These are phyloP conservation scores for Pseudocohnilembus persalinus DNA, from an alignment of 169 alveolate genomes.

Conservation along the genomic window DNA sequence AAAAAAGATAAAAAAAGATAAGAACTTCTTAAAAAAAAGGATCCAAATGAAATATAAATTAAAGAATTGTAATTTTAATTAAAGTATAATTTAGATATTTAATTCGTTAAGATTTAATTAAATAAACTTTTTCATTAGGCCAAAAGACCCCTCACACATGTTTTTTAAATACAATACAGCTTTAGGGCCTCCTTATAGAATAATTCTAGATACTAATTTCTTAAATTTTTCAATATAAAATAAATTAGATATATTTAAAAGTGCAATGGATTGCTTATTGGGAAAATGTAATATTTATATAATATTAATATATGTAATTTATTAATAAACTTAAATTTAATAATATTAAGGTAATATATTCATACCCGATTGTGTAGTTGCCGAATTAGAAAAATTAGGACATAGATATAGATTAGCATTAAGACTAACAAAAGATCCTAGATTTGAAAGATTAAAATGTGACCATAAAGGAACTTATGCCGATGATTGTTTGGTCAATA, in stretches of 20 bases:
- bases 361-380: conserved; percentile 98
- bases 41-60: conserved; percentile 40
- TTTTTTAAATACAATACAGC: conserved; percentile 91
- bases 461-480: conserved; percentile 99
- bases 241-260: conserved; percentile 95
- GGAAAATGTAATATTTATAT: conserved; percentile 90
- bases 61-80: conserved; percentile 55
- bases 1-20: conserved; percentile 44
- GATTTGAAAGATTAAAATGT: conserved; percentile 95
- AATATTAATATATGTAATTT: neutral
- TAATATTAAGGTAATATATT: conserved; percentile 83
- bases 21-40: conserved; percentile 15
- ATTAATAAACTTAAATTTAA: neutral
- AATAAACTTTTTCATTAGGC: conserved; percentile 27
- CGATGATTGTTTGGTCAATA: conserved; percentile 98
- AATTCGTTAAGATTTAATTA: conserved; percentile 9
- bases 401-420: conserved; percentile 96
- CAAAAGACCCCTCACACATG: conserved; percentile 72
- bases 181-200: conserved; percentile 97
- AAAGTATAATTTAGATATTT: conserved; percentile 68
- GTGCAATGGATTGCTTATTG: conserved; percentile 95
- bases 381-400: conserved; percentile 99
- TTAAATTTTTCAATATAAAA: conserved; percentile 97
- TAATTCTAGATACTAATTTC: conserved; percentile 98
- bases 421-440: conserved; percentile 95